A percentile compares a stretch with the other conserved stretches of the same genome.
Evolutionary conservation across 2,329 filamentous ascomycete genomes (phyloP).

Genomic region (Colletotrichum spinosum): DNA sequence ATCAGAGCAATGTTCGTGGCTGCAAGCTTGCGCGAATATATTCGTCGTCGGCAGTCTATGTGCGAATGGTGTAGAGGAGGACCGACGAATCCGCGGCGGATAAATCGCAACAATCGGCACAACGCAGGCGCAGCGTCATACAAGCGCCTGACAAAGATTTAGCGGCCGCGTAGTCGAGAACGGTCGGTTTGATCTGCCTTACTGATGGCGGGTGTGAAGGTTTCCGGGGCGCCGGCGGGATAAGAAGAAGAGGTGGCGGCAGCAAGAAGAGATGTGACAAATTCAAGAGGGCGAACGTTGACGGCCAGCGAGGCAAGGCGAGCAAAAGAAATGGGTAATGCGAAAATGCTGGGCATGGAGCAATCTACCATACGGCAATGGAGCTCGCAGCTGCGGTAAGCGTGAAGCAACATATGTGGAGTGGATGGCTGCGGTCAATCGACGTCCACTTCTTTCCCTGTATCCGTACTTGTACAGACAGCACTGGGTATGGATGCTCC

Average conservation of each 20-base stretch:
- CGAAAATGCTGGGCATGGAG: conserved; percentile 25
- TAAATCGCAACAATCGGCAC: conserved; percentile 11
- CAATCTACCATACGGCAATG: not conserved
- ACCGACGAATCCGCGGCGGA: conserved; percentile 25
- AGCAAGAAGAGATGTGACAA: not conserved
- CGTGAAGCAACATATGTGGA: no score
- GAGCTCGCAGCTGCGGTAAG: no score
- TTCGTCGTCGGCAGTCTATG: conserved; percentile 23
- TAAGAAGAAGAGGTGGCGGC: conserved; percentile 2
- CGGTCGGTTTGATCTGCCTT: not conserved
- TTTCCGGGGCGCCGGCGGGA: not conserved
- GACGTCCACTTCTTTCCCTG: no score
- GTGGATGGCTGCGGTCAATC: no score
- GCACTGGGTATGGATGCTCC: no score
- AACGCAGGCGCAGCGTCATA: conserved; percentile 25
- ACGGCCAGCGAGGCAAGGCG: conserved; percentile 11
- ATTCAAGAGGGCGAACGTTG: conserved; percentile 16
- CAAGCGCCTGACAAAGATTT: conserved; percentile 9
- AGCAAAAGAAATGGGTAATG: conserved; percentile 17
- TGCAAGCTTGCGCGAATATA: conserved; percentile 36
- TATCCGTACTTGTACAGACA: no score
- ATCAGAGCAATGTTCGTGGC: conserved; percentile 19
- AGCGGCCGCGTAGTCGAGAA: conserved; percentile 15
- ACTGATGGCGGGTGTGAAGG: conserved; percentile 1
- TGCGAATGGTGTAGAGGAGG: conserved; percentile 16